A percentile compares a stretch with the other conserved stretches of the same genome.
Conservation (phyloP, 176 grass and related monocot genomes). For the Ensete glaucum region DNA sequence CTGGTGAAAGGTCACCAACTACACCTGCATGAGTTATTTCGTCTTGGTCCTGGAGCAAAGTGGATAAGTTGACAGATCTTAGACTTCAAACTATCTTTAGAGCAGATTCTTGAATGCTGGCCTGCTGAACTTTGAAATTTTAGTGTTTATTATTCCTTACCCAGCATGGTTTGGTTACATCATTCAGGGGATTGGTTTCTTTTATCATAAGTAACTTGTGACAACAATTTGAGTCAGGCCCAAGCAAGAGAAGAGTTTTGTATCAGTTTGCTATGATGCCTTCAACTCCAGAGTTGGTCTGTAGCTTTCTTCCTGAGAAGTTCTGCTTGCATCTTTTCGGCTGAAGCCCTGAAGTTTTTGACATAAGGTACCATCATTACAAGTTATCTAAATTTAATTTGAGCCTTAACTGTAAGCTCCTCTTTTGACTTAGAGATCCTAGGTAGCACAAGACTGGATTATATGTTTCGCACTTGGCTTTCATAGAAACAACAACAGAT, state of each 20-base stretch:
- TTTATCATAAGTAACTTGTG: background rate
- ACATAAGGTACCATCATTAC: background rate
- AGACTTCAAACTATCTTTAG: too few relatives aligned
- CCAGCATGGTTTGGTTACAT: too few relatives aligned
- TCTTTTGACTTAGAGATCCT: background rate
- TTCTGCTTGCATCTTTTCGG: background rate
- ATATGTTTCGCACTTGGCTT: background rate
- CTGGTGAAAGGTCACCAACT: too few relatives aligned
- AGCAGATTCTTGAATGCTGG: too few relatives aligned
- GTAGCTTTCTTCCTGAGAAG: background rate
- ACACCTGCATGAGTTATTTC: too few relatives aligned
- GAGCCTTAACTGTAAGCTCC: background rate
- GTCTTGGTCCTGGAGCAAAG: too few relatives aligned
- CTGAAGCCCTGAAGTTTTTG: background rate
- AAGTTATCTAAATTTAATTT: background rate
- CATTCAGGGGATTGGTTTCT: background rate
- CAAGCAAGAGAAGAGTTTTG: background rate
- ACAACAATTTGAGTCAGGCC: constrained; percentile 1
- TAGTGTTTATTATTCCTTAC: too few relatives aligned
- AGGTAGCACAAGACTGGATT: background rate
- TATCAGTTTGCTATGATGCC: too few relatives aligned
- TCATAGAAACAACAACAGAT: background rate
- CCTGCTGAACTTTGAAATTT: too few relatives aligned
- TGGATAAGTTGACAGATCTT: too few relatives aligned
- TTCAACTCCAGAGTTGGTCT: background rate